Percentiles rank a stretch among this genome's conserved stretches.
phyloP scores from a whole-genome alignment of 352 stramenopile genomes.

The Pythium biforme region DNA sequence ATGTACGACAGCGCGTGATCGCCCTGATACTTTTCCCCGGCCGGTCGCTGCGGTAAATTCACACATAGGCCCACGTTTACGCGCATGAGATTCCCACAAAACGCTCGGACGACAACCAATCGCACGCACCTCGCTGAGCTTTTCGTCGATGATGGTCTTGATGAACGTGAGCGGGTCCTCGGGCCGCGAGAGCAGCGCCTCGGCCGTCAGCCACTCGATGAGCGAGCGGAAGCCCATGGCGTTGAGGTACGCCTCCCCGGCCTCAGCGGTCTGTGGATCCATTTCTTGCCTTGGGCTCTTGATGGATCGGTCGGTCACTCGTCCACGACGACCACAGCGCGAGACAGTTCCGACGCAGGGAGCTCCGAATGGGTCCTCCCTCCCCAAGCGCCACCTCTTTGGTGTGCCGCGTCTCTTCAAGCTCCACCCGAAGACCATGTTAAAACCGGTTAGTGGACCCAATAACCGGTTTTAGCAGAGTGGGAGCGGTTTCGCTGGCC shows the following conservation, averaged over 20 bases:
- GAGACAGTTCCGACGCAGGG: too few relatives aligned
- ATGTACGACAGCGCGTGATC: constrained; percentile 83
- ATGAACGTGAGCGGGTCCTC: constrained; percentile 88
- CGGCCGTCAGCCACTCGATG: constrained; percentile 90
- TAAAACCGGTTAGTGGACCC: neutral
- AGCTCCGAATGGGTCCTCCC: too few relatives aligned
- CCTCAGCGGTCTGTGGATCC: constrained; percentile 77
- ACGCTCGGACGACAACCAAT: too few relatives aligned
- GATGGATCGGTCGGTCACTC: too few relatives aligned
- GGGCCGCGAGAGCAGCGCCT: constrained; percentile 77
- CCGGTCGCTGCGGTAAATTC: constrained; percentile 31
- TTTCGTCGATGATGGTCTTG: constrained; percentile 75
- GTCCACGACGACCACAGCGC: too few relatives aligned
- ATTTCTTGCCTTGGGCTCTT: constrained; percentile 35
- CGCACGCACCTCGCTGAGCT: constrained; percentile 60
- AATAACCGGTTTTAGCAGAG: neutral
- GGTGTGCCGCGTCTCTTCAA: too few relatives aligned
- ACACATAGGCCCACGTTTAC: too few relatives aligned
- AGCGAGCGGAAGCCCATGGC: constrained; percentile 88
- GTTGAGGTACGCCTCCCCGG: constrained; percentile 85
- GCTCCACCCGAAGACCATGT: too few relatives aligned
- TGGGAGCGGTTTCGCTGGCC: too few relatives aligned
- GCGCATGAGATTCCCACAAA: too few relatives aligned
- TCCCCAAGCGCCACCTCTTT: too few relatives aligned
- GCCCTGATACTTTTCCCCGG: constrained; percentile 69